Base-by-base conservation (phyloP, 2,329 filamentous ascomycete species). In the Diplodia corticola region DNA sequence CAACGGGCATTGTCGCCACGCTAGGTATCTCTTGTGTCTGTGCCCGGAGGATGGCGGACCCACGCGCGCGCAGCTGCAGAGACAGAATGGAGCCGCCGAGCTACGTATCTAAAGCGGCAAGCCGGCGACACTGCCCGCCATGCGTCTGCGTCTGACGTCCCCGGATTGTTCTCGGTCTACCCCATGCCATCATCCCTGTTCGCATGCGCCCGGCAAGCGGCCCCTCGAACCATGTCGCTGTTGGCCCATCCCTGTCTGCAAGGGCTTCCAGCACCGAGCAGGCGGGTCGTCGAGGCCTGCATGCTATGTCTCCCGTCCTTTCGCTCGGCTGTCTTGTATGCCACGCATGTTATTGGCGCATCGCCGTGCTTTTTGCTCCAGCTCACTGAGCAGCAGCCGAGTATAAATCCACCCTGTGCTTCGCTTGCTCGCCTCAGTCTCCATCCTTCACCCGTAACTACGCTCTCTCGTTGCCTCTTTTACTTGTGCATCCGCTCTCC, bases 21-120 rank as follows among this genome's bases (percentile, higher is more conserved):
- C 48, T 51, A 63, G 59, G 26, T 30, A 53, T 20, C 48, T 63
- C 33, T 63, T 35, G 61, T 64, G 37, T 37, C 40, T 55, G 37
- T 64, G 24, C 51, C 50, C 63, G 22, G 37, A 55, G 49, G 63
- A 48, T 64, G 17, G 24, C n/a, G 30, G 51, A 22, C 17, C 37
- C 37, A 44, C 37, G 49, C 50, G 37, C 37, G 49, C 50, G 37
- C 49, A 44, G 54, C 24, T 48, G 50, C 50, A 54, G 63, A 49
- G 64, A 37, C 50, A 54, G 63, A 49, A 53, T 51, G 51, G 53
- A 59, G 64, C 64, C 24, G 54, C 53, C 48, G 30, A 65, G 54
- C 53, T 49, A 57, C 46, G 50, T 55, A 65, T 65, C 54, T 53
- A 65, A 65, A 59, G 33, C 40, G 64, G 54, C 54, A 65, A 44